These are phyloP conservation scores for Aspergillus sp. DNA, from an alignment of 2,329 filamentous ascomycete species.

Conservation along the genomic window DNA sequence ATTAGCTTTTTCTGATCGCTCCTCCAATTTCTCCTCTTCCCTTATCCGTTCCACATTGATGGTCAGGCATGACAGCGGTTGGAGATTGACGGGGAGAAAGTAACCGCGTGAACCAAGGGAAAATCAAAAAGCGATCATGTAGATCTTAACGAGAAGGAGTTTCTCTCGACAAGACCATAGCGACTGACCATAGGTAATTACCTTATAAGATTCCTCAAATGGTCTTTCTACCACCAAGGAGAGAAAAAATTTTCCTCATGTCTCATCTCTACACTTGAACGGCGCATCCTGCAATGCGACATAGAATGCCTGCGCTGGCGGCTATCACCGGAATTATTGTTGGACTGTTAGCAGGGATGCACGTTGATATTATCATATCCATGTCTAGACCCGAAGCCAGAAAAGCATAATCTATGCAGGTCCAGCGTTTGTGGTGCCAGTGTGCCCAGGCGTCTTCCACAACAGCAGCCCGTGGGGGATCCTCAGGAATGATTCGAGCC, in stretches of 20 bases:
- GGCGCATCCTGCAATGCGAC: constrained; percentile 20
- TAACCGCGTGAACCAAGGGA: background rate
- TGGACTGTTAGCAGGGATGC: constrained; percentile 12
- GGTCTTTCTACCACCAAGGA: background rate
- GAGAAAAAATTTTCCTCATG: constrained; percentile 7
- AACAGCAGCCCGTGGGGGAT: constrained; percentile 7
- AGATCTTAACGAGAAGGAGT: constrained; percentile 18
- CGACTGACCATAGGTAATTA: constrained; percentile 10
- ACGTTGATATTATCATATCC: constrained; percentile 11
- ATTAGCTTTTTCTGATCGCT: background rate
- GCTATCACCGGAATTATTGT: constrained; percentile 17
- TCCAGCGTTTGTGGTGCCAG: constrained; percentile 7
- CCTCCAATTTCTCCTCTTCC: background rate
- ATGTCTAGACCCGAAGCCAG: constrained; percentile 15
- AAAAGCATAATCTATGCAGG: constrained; percentile 9
- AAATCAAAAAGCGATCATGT: constrained; percentile 16
- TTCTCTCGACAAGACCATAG: constrained; percentile 6
- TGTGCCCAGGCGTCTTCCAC: background rate
- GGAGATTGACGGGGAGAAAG: background rate
- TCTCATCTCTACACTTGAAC: constrained; percentile 12
- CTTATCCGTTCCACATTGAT: background rate
- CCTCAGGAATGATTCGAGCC: constrained; percentile 8
- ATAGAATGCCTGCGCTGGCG: constrained; percentile 14
- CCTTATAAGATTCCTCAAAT: constrained; percentile 15
- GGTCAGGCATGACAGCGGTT: background rate